Evolutionary conservation across 192 early-diverging fungal genomes (phyloP), one percentile per base, ranked within the genome.

Genomic region (Coemansia sp.): DNA sequence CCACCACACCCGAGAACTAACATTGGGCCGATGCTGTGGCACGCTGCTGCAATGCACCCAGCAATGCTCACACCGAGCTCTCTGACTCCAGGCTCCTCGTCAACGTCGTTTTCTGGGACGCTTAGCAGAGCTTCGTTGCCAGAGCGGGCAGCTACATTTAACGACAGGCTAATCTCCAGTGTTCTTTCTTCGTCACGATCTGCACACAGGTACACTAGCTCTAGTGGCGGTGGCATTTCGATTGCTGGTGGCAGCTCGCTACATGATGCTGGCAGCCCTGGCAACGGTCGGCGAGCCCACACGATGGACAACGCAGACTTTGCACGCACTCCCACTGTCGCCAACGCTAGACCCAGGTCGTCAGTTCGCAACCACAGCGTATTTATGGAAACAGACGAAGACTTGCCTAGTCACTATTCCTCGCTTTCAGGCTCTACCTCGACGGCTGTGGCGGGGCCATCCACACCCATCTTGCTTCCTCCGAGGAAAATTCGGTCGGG

Each of bases 21-120:
- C n/a, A 81, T 81, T 36, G 78, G 78, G 0, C 73, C 78, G 5
- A 65, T 81, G 57, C 67, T 81, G 28, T 81, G 78, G 78, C 73
- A 71, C 7, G 35, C 62, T 0, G 59, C 70, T 3, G 67, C 48
- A 50, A 26, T 50, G 48, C 23, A 50, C 24, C 48, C 48, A 13
- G 3, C 48, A 50, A 50, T 50, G 48, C 48, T 50, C 48, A 50
- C 48, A 23, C 48, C 48, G 10, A 50, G 48, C 48, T 50, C 48
- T 5, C 48, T 59, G 60, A 67, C 71, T 26, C 66, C 66, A 4
- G 35, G 61, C 5, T 50, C 43, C 11, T 60, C 62, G 0, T 67
- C 71, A 1, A 59, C 66, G 21, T 60, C 71, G 9, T 24, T 50
- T 9, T 50, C 48, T 5, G 48, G 21, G 24, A 50, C 48, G 20